These are phyloP conservation scores for Cupressus sempervirens DNA, from an alignment of 75 land plant species.

Conservation along the genomic window DNA sequence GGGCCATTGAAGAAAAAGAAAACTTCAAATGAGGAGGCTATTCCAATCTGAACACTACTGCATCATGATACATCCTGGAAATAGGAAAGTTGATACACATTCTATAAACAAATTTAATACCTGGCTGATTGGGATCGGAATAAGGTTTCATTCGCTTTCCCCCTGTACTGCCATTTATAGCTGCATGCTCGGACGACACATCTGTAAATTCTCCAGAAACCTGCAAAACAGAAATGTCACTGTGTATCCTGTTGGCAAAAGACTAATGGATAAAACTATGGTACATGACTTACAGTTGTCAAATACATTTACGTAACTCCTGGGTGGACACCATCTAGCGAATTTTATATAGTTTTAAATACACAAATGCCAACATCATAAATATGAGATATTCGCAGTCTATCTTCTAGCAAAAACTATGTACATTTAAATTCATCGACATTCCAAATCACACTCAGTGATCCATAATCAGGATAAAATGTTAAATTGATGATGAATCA, in stretches of 20 bases:
- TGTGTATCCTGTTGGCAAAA: background rate
- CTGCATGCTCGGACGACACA: slow-evolving; percentile 58
- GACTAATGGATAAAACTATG: background rate
- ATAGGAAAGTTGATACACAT: background rate
- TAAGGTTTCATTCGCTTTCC: slow-evolving; percentile 58
- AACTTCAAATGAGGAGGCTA: background rate
- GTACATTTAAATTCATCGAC: too few relatives aligned
- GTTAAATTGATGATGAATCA: too few relatives aligned
- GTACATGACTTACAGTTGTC: background rate
- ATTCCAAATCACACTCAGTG: too few relatives aligned
- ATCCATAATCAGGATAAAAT: too few relatives aligned
- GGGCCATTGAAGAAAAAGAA: background rate
- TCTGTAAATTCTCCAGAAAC: slow-evolving; percentile 66
- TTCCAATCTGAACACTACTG: background rate
- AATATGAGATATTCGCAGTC: too few relatives aligned
- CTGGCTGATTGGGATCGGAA: slow-evolving; percentile 69
- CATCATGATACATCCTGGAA: background rate
- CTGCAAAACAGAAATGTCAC: slow-evolving; percentile 16
- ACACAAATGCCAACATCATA: background rate
- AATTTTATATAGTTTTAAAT: background rate
- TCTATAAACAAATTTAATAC: slow-evolving; percentile 24
- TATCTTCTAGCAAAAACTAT: too few relatives aligned
- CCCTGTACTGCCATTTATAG: slow-evolving; percentile 42
- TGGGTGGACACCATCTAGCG: background rate
- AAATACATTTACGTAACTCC: background rate